phyloP scores from a whole-genome alignment of 2,329 filamentous ascomycete species.

The Canariomyces notabilis region DNA sequence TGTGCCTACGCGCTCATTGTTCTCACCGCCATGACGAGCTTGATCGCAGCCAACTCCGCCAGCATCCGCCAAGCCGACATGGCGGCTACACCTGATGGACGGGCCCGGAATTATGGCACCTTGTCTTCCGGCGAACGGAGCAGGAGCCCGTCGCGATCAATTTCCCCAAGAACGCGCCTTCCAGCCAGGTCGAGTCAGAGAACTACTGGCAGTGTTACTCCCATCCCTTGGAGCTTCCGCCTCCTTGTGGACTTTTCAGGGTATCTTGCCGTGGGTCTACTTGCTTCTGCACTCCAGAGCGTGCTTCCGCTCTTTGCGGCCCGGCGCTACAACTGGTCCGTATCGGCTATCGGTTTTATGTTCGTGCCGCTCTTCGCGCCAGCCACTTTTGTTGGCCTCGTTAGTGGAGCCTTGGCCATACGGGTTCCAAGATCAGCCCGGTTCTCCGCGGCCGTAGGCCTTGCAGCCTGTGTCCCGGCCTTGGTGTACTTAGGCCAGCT shows the following conservation, averaged over 20 bases:
- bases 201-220: not conserved
- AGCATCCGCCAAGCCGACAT: not conserved
- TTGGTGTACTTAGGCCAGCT: constrained; percentile 18
- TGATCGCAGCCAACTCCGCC: constrained; percentile 7
- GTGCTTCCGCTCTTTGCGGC: constrained; percentile 21
- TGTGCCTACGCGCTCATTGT: constrained; percentile 19
- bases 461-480: constrained; percentile 18
- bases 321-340: constrained; percentile 17
- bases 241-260: constrained; percentile 18
- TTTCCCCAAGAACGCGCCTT: constrained; percentile 12
- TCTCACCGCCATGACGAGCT: constrained; percentile 9
- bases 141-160: constrained; percentile 12
- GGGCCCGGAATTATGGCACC: constrained; percentile 20
- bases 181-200: constrained; percentile 1
- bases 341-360: constrained; percentile 12
- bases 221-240: constrained; percentile 9
- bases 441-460: constrained; percentile 18
- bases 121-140: constrained; percentile 5
- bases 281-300: constrained; percentile 20
- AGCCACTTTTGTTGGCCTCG: constrained; percentile 16
- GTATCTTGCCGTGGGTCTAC: constrained; percentile 19
- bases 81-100: not conserved
- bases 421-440: constrained; percentile 18
- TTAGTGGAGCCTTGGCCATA: constrained; percentile 12
- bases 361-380: constrained; percentile 22